These are phyloP conservation scores for Pichia paraexigua DNA, from an alignment of 805 yeast genomes.

Conservation along the genomic window DNA sequence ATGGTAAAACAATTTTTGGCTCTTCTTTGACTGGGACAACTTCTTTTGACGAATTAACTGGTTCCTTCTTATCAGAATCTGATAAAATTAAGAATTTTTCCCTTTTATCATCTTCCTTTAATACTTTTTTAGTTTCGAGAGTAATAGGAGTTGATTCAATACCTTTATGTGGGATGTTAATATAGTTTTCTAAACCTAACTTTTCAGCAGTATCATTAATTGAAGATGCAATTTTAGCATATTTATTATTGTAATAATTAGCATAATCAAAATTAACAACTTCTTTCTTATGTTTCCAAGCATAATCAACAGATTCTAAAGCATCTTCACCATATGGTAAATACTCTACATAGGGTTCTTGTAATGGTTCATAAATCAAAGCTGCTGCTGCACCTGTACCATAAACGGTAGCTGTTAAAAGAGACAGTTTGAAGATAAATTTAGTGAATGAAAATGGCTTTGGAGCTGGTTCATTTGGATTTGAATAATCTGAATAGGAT, in stretches of 20 bases:
- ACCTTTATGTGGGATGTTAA: constrained; percentile 34
- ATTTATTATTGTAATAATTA: constrained; percentile 4
- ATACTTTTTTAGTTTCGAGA: not conserved
- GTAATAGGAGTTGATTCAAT: constrained; percentile 8
- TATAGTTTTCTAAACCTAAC: constrained; percentile 33
- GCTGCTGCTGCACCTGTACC: constrained; percentile 56
- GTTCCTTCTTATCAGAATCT: not conserved
- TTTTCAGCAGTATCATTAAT: constrained; percentile 18
- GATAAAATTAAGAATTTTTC: constrained; percentile 4
- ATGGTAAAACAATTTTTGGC: constrained; percentile 19
- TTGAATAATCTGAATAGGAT: not conserved
- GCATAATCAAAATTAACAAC: constrained; percentile 13
- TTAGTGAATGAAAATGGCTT: constrained; percentile 20
- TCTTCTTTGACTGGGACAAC: constrained; percentile 1
- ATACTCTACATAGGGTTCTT: constrained; percentile 52
- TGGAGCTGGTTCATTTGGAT: constrained; percentile 4
- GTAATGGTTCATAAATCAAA: constrained; percentile 47
- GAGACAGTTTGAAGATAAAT: constrained; percentile 21
- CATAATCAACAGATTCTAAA: constrained; percentile 41
- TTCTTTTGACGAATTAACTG: not conserved
- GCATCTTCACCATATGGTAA: constrained; percentile 57
- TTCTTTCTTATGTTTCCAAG: constrained; percentile 20
- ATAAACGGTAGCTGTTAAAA: constrained; percentile 31
- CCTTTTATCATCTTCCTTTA: not conserved
- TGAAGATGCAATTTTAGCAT: not conserved